Base-by-base conservation (phyloP, 495 filamentous ascomycete species). In the Thozetella sp. region DNA sequence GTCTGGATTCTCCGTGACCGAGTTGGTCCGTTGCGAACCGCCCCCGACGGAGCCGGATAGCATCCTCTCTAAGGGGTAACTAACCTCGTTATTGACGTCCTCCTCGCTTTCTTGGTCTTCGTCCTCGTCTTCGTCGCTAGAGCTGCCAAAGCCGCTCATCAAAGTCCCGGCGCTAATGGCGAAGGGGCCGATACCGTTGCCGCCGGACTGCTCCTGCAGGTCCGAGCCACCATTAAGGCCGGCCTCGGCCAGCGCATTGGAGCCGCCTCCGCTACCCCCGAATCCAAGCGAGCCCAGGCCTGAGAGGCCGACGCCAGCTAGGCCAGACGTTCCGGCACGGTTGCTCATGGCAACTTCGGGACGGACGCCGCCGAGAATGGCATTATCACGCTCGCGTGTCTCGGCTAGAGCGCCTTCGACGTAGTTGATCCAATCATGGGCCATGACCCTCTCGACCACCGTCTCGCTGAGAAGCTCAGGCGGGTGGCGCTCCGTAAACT, bases 121-220 rank as follows among this genome's bases (percentile, higher is more conserved):
- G 64, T 97, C 95, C 62, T 99, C 95, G 57, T 98, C 95, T 65
- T 97, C 95, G 63, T 96, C 93, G 67, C 93, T 97, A 13, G 92
- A 96, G 76, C 90, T 95, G 63, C 90, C 93, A 72, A 98, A 99
- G n/a, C 92, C 93, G 70, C 91, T 95, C 57, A 93, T 81, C n/a
- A 96, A 78, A 27, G 88, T 87, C 56, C 85, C 86, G 40, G 84
- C 82, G 62, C 85, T 86, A 54, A 86, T 82, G 22, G 84, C 83
- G 67, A 92, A 93, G 17, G 84, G 82, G 24, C 88, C 87, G 55
- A 86, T 80, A 37, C 86, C 85, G 58, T 82, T 86, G 56, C 83
- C 81, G 61, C 86, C 83, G 56, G 88, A 88, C 54, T 81, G 78
- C 58, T 87, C 86, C 51, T 84, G 82, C 54, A 93, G 76, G 62